Conservation (phyloP, 352 stramenopile genomes). For the Globisporangium viniferum region DNA sequence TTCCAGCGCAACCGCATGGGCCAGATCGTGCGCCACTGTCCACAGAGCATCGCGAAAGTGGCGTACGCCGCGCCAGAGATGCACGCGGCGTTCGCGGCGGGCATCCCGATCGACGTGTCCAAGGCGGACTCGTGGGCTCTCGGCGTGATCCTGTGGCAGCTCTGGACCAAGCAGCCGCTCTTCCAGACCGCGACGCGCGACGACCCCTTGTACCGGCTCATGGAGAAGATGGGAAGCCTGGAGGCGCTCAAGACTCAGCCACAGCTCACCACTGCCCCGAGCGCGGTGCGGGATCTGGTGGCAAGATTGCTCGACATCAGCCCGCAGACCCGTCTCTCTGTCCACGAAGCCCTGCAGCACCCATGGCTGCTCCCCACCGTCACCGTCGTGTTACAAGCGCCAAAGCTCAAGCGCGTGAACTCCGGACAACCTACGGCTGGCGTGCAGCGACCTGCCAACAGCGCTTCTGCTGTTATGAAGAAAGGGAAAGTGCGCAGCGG, state of each 20-base stretch:
- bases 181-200: constrained; percentile 36
- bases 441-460: not conserved
- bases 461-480: constrained; percentile 9
- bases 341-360: constrained; percentile 48
- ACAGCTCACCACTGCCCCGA: constrained; percentile 25
- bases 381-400: not conserved
- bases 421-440: not conserved
- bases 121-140: constrained; percentile 73
- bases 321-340: constrained; percentile 42
- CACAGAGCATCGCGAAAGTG: constrained; percentile 40
- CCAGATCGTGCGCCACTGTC: constrained; percentile 20
- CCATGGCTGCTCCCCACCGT: constrained; percentile 30
- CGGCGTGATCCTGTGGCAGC: constrained; percentile 62
- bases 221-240: constrained; percentile 26
- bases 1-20: constrained; percentile 25
- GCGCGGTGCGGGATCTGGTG: constrained; percentile 40
- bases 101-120: constrained; percentile 36
- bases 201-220: constrained; percentile 47
- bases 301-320: constrained; percentile 46
- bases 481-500: constrained; percentile 23
- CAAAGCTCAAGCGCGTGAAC: constrained; percentile 6
- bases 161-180: constrained; percentile 64
- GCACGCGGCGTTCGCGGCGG: constrained; percentile 14
- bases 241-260: constrained; percentile 28
- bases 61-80: constrained; percentile 73